Conservation (phyloP, 345 rosid genomes). For the Hypericum perforatum region DNA sequence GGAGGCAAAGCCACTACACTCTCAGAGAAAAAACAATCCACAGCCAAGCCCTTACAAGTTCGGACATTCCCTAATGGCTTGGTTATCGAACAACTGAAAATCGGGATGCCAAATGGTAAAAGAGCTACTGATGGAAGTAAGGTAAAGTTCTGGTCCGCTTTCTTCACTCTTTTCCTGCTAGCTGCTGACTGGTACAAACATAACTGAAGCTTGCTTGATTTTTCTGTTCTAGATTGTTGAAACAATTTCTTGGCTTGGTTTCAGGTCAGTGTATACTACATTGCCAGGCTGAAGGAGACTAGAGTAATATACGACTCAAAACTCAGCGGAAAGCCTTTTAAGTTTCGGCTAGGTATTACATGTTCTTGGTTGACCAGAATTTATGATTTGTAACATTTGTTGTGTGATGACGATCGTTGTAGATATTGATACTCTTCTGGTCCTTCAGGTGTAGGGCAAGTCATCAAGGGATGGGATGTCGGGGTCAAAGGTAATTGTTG, state of each 20-base stretch:
- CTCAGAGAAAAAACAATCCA: conserved; percentile 25
- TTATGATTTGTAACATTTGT: conserved; percentile 2
- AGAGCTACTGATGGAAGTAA: conserved; percentile 71
- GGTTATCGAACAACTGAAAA: conserved; percentile 63
- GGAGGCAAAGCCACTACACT: conserved; percentile 22
- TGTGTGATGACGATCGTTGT: neutral
- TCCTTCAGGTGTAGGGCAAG: conserved; percentile 69
- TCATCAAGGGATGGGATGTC: conserved; percentile 98
- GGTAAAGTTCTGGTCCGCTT: conserved; percentile 23
- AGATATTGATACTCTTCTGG: conserved; percentile 3
- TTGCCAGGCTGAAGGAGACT: conserved; percentile 84
- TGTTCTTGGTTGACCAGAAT: neutral
- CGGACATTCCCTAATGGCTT: conserved; percentile 80
- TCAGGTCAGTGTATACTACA: conserved; percentile 76
- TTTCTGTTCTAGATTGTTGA: conserved; percentile 4
- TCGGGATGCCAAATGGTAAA: conserved; percentile 89
- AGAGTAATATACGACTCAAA: conserved; percentile 85
- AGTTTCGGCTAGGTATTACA: conserved; percentile 68
- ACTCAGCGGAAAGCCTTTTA: conserved; percentile 63
- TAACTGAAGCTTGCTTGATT: neutral
- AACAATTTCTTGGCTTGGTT: conserved; percentile 8
- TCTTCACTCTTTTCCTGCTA: conserved; percentile 3
- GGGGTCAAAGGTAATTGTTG: conserved; percentile 65
- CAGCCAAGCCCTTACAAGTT: conserved; percentile 45
- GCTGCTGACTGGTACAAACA: neutral